A percentile compares a stretch with the other conserved stretches of the same genome.
Conservation (phyloP, 2,329 filamentous ascomycete species). For the Mycosphaerella arachidis region DNA sequence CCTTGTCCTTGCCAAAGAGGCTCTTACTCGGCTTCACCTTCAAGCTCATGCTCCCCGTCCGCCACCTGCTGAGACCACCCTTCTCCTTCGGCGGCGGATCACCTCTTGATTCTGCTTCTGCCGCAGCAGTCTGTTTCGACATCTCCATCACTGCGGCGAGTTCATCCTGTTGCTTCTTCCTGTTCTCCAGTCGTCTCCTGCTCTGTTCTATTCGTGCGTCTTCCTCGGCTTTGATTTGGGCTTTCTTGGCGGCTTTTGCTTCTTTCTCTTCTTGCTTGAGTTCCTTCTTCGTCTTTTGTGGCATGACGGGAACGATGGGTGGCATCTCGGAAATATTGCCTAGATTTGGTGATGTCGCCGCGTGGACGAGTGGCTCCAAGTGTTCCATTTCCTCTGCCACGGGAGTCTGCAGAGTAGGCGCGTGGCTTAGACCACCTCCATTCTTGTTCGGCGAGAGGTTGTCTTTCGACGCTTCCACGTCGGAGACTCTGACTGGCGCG, state of each 20-base stretch:
- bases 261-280: slow-evolving; percentile 55
- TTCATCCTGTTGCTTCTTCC: slow-evolving; percentile 58
- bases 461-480: slow-evolving; percentile 28
- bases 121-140: slow-evolving; percentile 59
- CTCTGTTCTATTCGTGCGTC: slow-evolving; percentile 32
- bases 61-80: slow-evolving; percentile 59
- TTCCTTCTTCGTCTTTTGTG: slow-evolving; percentile 66
- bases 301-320: slow-evolving; percentile 46
- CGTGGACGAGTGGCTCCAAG: slow-evolving; percentile 60
- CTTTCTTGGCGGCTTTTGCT: slow-evolving; percentile 55
- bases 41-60: slow-evolving; percentile 69
- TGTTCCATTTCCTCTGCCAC: slow-evolving; percentile 42
- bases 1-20: slow-evolving; percentile 46
- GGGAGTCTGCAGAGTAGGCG: slow-evolving; percentile 37
- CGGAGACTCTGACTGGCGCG: slow-evolving; percentile 33
- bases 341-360: slow-evolving; percentile 37
- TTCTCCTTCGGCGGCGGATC: slow-evolving; percentile 22
- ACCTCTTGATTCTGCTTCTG: slow-evolving; percentile 41
- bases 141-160: slow-evolving; percentile 60
- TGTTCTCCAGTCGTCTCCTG: slow-evolving; percentile 50
- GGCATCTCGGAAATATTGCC: slow-evolving; percentile 7
- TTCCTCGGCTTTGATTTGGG: slow-evolving; percentile 48
- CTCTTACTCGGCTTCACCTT: slow-evolving; percentile 55
- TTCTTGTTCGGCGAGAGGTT: slow-evolving; percentile 20
- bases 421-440: slow-evolving; percentile 28